These are phyloP conservation scores for Emergomyces orientalis DNA, from an alignment of 2,329 filamentous ascomycete species.

Conservation along the genomic window DNA sequence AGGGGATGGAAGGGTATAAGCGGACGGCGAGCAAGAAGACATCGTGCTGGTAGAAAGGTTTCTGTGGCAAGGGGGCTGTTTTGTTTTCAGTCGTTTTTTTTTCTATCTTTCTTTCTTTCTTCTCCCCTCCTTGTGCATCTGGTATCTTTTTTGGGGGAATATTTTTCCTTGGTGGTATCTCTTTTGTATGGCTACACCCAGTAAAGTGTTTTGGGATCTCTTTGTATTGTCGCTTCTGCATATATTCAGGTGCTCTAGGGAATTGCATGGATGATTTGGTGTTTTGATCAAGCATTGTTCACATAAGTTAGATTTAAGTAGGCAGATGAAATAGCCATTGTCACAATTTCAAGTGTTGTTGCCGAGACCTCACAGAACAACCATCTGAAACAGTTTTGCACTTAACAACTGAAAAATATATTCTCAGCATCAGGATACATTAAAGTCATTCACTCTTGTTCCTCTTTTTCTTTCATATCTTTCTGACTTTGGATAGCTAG, in stretches of 20 bases:
- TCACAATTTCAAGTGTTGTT: neutral
- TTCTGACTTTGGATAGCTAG: neutral
- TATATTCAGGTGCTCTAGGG: neutral
- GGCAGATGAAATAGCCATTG: neutral
- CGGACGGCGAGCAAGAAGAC: neutral
- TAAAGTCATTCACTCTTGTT: neutral
- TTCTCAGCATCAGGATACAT: neutral
- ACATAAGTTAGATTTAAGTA: neutral
- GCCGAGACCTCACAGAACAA: neutral
- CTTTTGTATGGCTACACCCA: neutral
- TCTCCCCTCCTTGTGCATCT: neutral
- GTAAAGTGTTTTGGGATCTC: neutral
- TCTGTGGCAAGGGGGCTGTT: neutral
- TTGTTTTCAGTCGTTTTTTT: neutral
- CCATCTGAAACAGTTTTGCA: too few species aligned
- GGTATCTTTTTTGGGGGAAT: neutral
- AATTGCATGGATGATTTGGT: neutral
- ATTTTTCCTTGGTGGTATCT: neutral
- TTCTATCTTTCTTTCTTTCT: neutral
- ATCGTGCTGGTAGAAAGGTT: neutral
- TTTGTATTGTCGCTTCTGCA: neutral
- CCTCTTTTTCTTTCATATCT: neutral
- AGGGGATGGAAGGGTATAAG: neutral
- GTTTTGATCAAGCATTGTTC: neutral
- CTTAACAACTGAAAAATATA: neutral